A percentile compares a stretch with the other conserved stretches of the same genome.
Conservation (phyloP, 176 grass and related monocot genomes). For the Avena insularis region DNA sequence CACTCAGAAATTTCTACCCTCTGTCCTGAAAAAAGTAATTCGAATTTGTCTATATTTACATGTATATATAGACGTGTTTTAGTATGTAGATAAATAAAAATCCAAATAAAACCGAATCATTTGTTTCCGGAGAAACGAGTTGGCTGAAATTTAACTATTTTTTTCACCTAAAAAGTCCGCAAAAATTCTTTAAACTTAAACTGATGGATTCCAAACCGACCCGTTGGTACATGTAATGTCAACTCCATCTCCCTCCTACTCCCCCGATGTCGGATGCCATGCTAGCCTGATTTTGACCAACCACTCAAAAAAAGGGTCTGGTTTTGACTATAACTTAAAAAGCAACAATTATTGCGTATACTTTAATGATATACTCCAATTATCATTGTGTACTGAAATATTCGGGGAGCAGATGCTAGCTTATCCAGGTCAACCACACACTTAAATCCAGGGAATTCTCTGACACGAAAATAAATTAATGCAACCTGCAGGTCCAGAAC, state of each 20-base stretch:
- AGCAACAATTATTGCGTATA: neutral
- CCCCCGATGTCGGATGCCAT: neutral
- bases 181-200: neutral
- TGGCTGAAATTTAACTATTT: neutral
- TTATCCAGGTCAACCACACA: slow-evolving; percentile 13
- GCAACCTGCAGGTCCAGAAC: slow-evolving; percentile 1
- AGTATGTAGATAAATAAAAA: no score
- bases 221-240: neutral
- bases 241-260: neutral
- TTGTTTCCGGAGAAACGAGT: no score
- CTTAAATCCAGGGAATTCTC: slow-evolving; percentile 1
- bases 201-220: neutral
- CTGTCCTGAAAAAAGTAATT: no score
- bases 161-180: neutral
- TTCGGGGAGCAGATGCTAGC: neutral
- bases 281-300: neutral
- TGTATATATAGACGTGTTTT: no score
- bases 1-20: no score
- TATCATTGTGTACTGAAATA: slow-evolving; percentile 1
- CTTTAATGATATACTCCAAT: neutral
- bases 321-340: neutral
- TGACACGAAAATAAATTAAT: neutral
- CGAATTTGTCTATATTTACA: no score
- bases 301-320: neutral
- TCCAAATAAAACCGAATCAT: no score